Base-by-base conservation (phyloP, 306 rosid species). In the Citrullus colocynthis region DNA sequence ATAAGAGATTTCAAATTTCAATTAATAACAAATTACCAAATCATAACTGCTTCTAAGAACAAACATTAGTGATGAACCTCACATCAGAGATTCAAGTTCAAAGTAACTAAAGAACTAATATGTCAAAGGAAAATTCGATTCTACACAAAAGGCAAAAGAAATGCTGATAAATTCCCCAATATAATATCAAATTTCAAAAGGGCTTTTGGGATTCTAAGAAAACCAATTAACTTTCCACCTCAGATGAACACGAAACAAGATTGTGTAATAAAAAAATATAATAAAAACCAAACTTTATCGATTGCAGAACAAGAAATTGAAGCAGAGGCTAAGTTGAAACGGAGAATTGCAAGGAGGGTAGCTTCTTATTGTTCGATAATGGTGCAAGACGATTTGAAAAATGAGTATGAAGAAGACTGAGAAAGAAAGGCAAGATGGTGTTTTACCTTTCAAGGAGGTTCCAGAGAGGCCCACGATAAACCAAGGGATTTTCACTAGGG, bases 21-120 rank as follows among this genome's bases (percentile, higher is more conserved):
- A 58, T 76, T 20, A 56, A 75, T 12, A 75, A 75, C 54, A 75
- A 20, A 74, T 44, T 45, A 70, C 56, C 36, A 69, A 69, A 73
- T 17, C 73, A 65, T 18, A 65, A 32, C 20, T 32, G 3, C 8
- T 62, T 42, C 42, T 62, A 62, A 15, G 28, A 64, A 12, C 39
- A 64, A 64, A 67, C 24, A 66, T 37, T 39, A 18, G 0, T 10
- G 4, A n/a, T 42, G 34, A 24, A 71, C 7, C 41, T 24, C 3
- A 48, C 41, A 28, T 9, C 56, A 45, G 57, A 71, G 2, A 71
- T 45, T 28, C 59, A 69, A 69, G 56, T 17, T 69, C 15, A 10
- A 5, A 67, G 36, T 1, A 42, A 42, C 52, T 67, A 9, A 20
- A 66, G 9, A 39, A 41, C 52, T 41, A 66, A 66, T 39, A 67